Conservation (phyloP, 2,329 filamentous ascomycete species). For the Trichoderma harzianum region DNA sequence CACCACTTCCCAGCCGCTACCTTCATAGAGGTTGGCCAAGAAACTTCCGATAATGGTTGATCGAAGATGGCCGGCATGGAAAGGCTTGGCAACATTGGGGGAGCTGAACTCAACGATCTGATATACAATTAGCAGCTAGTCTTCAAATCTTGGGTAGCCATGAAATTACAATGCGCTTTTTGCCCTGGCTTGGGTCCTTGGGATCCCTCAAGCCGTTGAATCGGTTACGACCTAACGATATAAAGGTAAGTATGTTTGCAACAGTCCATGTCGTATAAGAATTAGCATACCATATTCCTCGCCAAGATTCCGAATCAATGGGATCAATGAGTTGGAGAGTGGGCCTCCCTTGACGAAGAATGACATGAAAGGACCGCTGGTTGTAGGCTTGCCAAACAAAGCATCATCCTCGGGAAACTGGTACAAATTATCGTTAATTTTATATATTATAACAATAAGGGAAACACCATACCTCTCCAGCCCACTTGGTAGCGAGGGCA, state of each 20-base stretch:
- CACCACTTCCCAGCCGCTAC: slow-evolving; percentile 68
- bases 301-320: slow-evolving; percentile 63
- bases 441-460: not conserved
- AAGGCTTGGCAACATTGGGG: slow-evolving; percentile 83
- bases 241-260: not conserved
- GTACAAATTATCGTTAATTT: slow-evolving; percentile 11
- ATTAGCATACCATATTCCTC: slow-evolving; percentile 42
- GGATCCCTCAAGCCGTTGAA: slow-evolving; percentile 58
- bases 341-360: slow-evolving; percentile 76
- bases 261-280: not conserved
- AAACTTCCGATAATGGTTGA: slow-evolving; percentile 79
- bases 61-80: slow-evolving; percentile 73
- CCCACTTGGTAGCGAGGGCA: slow-evolving; percentile 60
- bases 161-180: slow-evolving; percentile 52
- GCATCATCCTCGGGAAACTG: slow-evolving; percentile 73
- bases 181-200: slow-evolving; percentile 55
- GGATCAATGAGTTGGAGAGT: slow-evolving; percentile 64
- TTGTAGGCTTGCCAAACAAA: slow-evolving; percentile 66
- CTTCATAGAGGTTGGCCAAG: slow-evolving; percentile 67
- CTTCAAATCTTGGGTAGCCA: not conserved
- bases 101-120: slow-evolving; percentile 76
- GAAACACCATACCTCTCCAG: slow-evolving; percentile 48
- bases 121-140: not conserved
- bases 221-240: slow-evolving; percentile 25
- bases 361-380: slow-evolving; percentile 66